A percentile compares a stretch with the other conserved stretches of the same genome.
Conservation (phyloP, 106 monocot genomes). For the Platanthera guangdongensis region DNA sequence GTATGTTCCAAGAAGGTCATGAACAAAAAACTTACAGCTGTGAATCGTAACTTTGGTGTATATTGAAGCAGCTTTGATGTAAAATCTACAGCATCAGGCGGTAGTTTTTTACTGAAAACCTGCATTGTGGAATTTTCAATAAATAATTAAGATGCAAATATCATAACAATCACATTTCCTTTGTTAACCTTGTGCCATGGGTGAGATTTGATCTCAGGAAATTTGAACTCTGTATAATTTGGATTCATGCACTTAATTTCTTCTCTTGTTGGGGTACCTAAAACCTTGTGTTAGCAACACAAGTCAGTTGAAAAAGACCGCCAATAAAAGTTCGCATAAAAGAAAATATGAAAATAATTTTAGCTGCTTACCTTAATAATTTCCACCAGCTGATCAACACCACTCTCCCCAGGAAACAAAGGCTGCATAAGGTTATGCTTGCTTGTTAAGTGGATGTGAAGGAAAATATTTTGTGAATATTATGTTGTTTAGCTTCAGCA, state of each 20-base stretch:
- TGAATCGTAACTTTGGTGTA: slow-evolving; percentile 32
- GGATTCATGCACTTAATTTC: slow-evolving; percentile 57
- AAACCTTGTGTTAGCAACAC: slow-evolving; percentile 17
- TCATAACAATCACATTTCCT: not conserved
- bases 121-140: slow-evolving; percentile 16
- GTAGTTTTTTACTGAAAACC: slow-evolving; percentile 37
- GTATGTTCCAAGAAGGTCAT: not conserved
- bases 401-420: slow-evolving; percentile 65
- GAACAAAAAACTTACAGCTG: slow-evolving; percentile 31
- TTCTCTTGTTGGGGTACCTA: slow-evolving; percentile 50
- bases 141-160: not conserved
- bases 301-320: not conserved
- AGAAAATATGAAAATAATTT: not conserved
- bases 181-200: slow-evolving; percentile 36
- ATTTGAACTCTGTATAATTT: slow-evolving; percentile 44
- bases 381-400: slow-evolving; percentile 55
- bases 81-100: slow-evolving; percentile 38
- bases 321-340: not conserved
- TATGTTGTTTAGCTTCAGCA: too few relatives aligned
- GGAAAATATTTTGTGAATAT: not conserved
- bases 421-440: slow-evolving; percentile 27
- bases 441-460: not conserved
- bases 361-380: slow-evolving; percentile 40
- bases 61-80: slow-evolving; percentile 42
- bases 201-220: slow-evolving; percentile 42